Percentiles rank a stretch among this genome's conserved stretches.
These are phyloP conservation scores for Trypanosoma grayi DNA, from an alignment of 208 protist genomes.

Conservation along the genomic window DNA sequence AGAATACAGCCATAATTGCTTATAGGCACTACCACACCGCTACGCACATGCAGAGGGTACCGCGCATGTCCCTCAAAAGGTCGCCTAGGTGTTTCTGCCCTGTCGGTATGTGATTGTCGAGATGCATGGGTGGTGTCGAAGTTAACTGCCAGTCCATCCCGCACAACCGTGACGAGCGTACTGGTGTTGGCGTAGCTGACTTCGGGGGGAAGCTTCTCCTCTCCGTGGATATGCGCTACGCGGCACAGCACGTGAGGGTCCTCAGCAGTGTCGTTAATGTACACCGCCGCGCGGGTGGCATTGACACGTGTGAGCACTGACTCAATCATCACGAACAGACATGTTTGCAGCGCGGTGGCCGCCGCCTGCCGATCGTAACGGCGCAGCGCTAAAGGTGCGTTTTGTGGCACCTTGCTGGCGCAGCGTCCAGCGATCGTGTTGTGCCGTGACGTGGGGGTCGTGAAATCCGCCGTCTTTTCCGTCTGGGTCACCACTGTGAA, in stretches of 20 bases:
- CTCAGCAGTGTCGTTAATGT: constrained; percentile 35
- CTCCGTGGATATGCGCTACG: constrained; percentile 46
- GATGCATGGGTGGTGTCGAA: constrained; percentile 29
- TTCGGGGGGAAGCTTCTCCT: constrained; percentile 42
- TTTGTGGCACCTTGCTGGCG: not conserved
- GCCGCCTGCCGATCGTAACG: constrained; percentile 26
- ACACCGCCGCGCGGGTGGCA: constrained; percentile 56
- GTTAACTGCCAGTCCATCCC: constrained; percentile 62
- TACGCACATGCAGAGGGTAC: constrained; percentile 30
- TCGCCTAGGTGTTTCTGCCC: not conserved
- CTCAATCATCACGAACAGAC: constrained; percentile 68
- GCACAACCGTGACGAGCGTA: constrained; percentile 54
- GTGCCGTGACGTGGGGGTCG: not conserved
- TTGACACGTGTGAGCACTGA: constrained; percentile 41
- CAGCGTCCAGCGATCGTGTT: not conserved
- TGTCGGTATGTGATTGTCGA: not conserved
- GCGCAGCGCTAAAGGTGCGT: constrained; percentile 1
- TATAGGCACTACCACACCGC: constrained; percentile 54
- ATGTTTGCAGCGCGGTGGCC: constrained; percentile 47
- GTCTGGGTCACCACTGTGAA: constrained; percentile 8
- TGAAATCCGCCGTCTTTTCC: not conserved
- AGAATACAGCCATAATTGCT: constrained; percentile 59
- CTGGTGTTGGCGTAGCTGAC: constrained; percentile 52
- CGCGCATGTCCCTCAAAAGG: constrained; percentile 6
- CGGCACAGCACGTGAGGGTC: constrained; percentile 48